Evolutionary conservation across 768 basidiomycete genomes (phyloP).

Genomic region (Suillus paluster): DNA sequence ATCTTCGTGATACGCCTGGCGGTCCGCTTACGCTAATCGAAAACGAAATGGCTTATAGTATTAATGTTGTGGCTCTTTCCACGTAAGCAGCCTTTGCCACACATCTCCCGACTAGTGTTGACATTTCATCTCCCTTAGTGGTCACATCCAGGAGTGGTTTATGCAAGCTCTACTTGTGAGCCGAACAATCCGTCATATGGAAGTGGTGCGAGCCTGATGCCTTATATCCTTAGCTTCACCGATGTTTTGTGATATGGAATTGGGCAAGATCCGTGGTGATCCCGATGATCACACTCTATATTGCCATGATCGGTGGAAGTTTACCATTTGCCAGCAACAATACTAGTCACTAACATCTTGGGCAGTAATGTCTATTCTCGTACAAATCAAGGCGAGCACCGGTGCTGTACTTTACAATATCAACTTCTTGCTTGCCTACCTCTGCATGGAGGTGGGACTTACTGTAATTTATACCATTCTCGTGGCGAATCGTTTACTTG

Average conservation of each 20-base stretch:
- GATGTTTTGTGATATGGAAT: slow-evolving; percentile 23
- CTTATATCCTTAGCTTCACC: neutral
- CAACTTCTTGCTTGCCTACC: slow-evolving; percentile 31
- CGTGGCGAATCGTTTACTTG: slow-evolving; percentile 33
- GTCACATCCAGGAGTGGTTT: slow-evolving; percentile 36
- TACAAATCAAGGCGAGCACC: slow-evolving; percentile 19
- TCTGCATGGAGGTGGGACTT: slow-evolving; percentile 32
- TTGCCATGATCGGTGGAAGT: slow-evolving; percentile 21
- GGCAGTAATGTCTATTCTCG: slow-evolving; percentile 21
- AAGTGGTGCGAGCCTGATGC: neutral
- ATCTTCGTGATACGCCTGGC: slow-evolving; percentile 24
- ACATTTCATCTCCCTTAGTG: slow-evolving; percentile 16
- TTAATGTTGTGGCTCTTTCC: slow-evolving; percentile 25
- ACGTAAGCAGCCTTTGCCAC: slow-evolving; percentile 17
- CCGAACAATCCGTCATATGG: neutral
- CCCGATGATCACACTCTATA: slow-evolving; percentile 20
- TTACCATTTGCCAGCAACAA: neutral
- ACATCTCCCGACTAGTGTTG: neutral
- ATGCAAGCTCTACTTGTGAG: slow-evolving; percentile 28
- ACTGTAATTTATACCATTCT: slow-evolving; percentile 38
- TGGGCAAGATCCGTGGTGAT: slow-evolving; percentile 17
- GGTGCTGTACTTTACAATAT: slow-evolving; percentile 27
- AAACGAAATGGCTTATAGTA: slow-evolving; percentile 17
- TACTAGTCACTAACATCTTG: neutral
- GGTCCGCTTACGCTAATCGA: slow-evolving; percentile 20